Percentiles rank a stretch among this genome's conserved stretches.
Conservation (phyloP, 371 early-diverging fungal species). For the Apophysomyces variabilis region DNA sequence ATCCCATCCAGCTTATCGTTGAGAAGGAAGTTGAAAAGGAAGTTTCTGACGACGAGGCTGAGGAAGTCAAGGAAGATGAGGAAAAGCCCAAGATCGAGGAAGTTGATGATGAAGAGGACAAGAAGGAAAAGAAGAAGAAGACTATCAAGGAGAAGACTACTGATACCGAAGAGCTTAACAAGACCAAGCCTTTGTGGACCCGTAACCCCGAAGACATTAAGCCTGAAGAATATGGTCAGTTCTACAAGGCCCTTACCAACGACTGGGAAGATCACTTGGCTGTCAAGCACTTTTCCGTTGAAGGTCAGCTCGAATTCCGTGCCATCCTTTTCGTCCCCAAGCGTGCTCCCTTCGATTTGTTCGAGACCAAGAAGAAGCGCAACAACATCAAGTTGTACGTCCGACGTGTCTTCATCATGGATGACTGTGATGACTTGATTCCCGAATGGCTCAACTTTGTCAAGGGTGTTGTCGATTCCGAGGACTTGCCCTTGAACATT, state of each 20-base stretch:
- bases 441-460: constrained; percentile 66
- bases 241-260: constrained; percentile 84
- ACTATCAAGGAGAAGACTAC: constrained; percentile 66
- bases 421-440: constrained; percentile 73
- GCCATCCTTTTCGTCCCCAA: constrained; percentile 81
- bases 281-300: constrained; percentile 79
- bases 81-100: constrained; percentile 65
- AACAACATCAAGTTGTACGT: constrained; percentile 87
- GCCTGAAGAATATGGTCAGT: constrained; percentile 77
- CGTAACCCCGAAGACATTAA: constrained; percentile 75
- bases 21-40: constrained; percentile 80
- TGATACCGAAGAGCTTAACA: constrained; percentile 63
- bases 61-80: constrained; percentile 61
- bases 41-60: constrained; percentile 80
- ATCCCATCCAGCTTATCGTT: constrained; percentile 54
- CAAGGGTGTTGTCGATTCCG: constrained; percentile 84
- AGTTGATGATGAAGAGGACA: constrained; percentile 69
- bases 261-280: constrained; percentile 73
- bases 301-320: constrained; percentile 84
- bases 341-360: constrained; percentile 68
- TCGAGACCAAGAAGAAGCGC: constrained; percentile 68
- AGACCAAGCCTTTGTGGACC: constrained; percentile 87
- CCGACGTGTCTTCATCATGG: constrained; percentile 89
- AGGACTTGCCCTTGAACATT: constrained; percentile 89
- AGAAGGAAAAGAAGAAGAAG: constrained; percentile 73